These are phyloP conservation scores for Colletotrichum graminicola DNA, from an alignment of 2,329 filamentous ascomycete species.

Conservation along the genomic window DNA sequence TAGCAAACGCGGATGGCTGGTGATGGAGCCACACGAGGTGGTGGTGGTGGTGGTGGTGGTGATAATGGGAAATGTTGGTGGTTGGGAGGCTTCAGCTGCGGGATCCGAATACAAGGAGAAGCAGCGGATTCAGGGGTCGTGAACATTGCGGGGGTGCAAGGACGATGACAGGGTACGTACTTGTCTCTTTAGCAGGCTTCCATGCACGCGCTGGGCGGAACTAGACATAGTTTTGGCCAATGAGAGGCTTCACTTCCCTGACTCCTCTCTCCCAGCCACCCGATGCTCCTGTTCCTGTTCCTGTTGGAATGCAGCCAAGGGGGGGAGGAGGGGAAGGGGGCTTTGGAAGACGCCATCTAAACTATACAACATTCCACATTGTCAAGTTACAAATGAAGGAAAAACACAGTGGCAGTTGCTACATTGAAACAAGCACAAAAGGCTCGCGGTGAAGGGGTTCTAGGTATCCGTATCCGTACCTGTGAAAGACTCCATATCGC, in stretches of 20 bases:
- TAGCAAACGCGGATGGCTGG: conserved; percentile 42
- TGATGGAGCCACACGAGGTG: conserved; percentile 2
- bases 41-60: conserved; percentile 42
- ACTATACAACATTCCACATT: not conserved
- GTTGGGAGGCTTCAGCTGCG: conserved; percentile 37
- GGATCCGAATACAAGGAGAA: conserved; percentile 8
- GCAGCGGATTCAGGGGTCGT: conserved; percentile 21
- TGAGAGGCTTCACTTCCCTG: not conserved
- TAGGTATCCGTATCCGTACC: not conserved
- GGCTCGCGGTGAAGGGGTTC: not conserved
- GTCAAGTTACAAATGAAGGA: too few relatives aligned
- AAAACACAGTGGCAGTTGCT: not conserved
- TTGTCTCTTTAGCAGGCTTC: not conserved
- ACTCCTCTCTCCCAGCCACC: conserved; percentile 6
- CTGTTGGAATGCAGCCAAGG: not conserved
- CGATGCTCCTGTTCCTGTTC: conserved; percentile 4
- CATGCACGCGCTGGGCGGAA: not conserved
- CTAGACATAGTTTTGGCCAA: not conserved
- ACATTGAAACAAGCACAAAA: not conserved
- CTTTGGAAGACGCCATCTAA: not conserved
- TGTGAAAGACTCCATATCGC: not conserved
- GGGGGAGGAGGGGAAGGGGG: too few relatives aligned
- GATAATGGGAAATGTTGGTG: conserved; percentile 42
- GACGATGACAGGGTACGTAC: not conserved
- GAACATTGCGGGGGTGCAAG: not conserved